Base-by-base conservation (phyloP, 2,329 filamentous ascomycete genomes). In the Colletotrichum eleusines region DNA sequence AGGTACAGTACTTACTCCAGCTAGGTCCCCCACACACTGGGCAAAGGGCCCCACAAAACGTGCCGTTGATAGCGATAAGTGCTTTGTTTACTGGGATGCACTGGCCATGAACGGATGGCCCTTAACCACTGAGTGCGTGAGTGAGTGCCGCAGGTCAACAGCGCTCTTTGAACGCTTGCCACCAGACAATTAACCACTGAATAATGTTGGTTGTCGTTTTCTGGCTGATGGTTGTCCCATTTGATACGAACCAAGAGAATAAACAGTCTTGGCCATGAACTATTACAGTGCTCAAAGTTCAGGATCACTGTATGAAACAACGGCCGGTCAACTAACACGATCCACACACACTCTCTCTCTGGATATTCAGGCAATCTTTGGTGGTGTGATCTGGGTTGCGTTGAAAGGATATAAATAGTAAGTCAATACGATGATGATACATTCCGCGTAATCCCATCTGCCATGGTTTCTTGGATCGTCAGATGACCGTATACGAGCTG, bases 11-110 rank as follows among this genome's bases (percentile, higher is more conserved):
- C 42, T 44, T 16, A 33, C 23, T 26, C 51, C 51, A n/a, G n/a
- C n/a, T n/a, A n/a, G 31, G 64, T 68, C 64, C 69, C 69, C 69
- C 69, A 71, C 69, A 71, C 69, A 42, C 16, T 67, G 48, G 57
- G 31, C 57, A 33, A 44, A 28, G 26, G 33, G 64, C 51, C 69
- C 69, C 69, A 71, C 69, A 63, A 46, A 48, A 59, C 60, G 18
- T 26, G 38, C 20, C 51, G 40, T 18, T 46, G 69, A 71, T 69
- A 71, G 38, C 46, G 59, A 60, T 63, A 54, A 59, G 53, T 26
- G 48, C 50, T 51, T 26, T n/a, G 40, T 42, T 50, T 33, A 33
- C 50, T 57, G 61, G 31, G 33, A 40, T n/a, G 46, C 26, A 53
- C 12, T n/a, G 18, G 33, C 16, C 46, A 50, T 18, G 33, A 9